Evolutionary conservation across 768 basidiomycete species (phyloP).

Genomic region (Podaxis sp.): DNA sequence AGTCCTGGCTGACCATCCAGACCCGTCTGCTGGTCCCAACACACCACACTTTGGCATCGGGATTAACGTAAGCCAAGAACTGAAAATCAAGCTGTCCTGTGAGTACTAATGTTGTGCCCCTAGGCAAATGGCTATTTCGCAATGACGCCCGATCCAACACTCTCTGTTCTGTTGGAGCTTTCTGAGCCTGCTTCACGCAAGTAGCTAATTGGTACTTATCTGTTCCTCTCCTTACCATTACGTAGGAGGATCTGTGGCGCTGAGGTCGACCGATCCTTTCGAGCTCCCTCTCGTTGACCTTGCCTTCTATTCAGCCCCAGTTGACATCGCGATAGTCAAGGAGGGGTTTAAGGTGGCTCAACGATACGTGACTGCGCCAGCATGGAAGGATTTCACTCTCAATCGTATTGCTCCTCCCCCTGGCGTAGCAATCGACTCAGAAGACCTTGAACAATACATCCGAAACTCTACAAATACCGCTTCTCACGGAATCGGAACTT

Average conservation of each 20-base stretch:
- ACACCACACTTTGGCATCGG: constrained; percentile 15
- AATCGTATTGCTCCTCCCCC: constrained; percentile 13
- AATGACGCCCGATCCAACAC: neutral
- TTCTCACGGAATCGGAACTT: constrained; percentile 22
- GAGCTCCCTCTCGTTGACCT: constrained; percentile 14
- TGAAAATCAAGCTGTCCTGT: too few relatives aligned
- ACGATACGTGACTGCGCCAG: constrained; percentile 13
- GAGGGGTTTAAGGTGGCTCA: constrained; percentile 15
- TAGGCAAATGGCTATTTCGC: constrained; percentile 9
- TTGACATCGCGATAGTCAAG: constrained; percentile 15
- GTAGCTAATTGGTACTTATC: neutral
- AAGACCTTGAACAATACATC: constrained; percentile 16
- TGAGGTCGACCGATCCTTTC: constrained; percentile 17
- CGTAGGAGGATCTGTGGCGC: constrained; percentile 13
- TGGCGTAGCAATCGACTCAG: constrained; percentile 11
- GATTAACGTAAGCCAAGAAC: neutral
- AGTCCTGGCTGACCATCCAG: neutral
- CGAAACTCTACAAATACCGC: constrained; percentile 12
- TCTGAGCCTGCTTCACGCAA: constrained; percentile 6
- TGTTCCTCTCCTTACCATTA: neutral
- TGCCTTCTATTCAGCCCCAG: constrained; percentile 10
- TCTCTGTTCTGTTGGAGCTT: neutral
- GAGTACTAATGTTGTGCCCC: too few relatives aligned
- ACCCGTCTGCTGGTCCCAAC: constrained; percentile 16
- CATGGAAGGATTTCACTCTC: constrained; percentile 15